Evolutionary conservation across 441 rosid species (phyloP), one percentile per base, ranked within the genome.

Genomic region (Hura crepitans): DNA sequence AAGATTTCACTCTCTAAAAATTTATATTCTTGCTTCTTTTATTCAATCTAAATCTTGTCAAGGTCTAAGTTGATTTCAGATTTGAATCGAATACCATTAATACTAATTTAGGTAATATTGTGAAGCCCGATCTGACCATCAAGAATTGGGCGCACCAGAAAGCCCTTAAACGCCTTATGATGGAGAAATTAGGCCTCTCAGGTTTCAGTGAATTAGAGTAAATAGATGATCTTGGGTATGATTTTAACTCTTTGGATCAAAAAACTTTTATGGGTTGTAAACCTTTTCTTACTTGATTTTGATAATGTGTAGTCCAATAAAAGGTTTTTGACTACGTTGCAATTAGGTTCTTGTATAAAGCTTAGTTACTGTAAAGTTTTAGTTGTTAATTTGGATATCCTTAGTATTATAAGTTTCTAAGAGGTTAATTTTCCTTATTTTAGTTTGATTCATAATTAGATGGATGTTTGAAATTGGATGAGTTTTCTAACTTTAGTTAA

Each of bases 101-200:
- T n/a, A n/a, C n/a, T n/a, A n/a, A n/a, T n/a, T n/a, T n/a, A n/a
- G n/a, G n/a, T n/a, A n/a, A n/a, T n/a, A n/a, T n/a, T n/a, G n/a
- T n/a, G n/a, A 93, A 91, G 79, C 97, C 98, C 17, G 98, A 93
- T 87, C 91, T 93, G 64, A 82, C 96, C 46, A 89, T 93, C 77
- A 93, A 93, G 87, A 93, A 97, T 55, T 93, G 96, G 97, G 98
- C 94, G 27, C 97, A 93, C 78, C 85, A 87, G 81, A 93, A 93
- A 73, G 98, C 98, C 46, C 83, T 90, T 23, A 96, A 90, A 62
- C 86, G 92, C 63, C 89, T 90, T 25, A 78, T 85, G 78, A 63
- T 69, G 80, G 96, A 88, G 84, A 85, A 82, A 54, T 23, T 42
- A 55, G 47, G 59, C 5, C 23, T 35, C 30, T 50, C 67, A 9